phyloP scores from a whole-genome alignment of 2,329 filamentous ascomycete genomes.

The Epichloe aotearoae region DNA sequence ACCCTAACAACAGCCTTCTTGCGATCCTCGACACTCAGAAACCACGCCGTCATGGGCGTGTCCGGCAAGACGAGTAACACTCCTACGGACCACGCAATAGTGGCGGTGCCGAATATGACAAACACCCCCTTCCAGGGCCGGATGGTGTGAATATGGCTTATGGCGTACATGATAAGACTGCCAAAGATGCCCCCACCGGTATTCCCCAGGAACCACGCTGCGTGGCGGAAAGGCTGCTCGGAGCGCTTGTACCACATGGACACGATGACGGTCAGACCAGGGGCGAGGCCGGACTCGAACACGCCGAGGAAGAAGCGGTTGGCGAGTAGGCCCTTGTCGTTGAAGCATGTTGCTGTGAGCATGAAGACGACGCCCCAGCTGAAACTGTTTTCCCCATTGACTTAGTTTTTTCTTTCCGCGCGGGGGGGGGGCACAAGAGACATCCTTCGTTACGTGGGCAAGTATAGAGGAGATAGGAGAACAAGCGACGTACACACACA shows the following conservation, averaged over 20 bases:
- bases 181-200: slow-evolving; percentile 17
- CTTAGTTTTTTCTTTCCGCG: neutral
- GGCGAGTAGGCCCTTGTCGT: slow-evolving; percentile 15
- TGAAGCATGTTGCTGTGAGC: slow-evolving; percentile 25
- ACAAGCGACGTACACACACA: slow-evolving; percentile 8
- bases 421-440: too few species aligned
- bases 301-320: slow-evolving; percentile 21
- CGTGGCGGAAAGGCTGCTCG: slow-evolving; percentile 17
- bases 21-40: slow-evolving; percentile 15
- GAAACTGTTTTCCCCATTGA: slow-evolving; percentile 3
- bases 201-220: slow-evolving; percentile 22
- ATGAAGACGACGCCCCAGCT: slow-evolving; percentile 29
- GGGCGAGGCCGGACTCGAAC: slow-evolving; percentile 17
- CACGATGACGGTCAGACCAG: slow-evolving; percentile 17
- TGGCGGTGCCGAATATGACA: slow-evolving; percentile 13
- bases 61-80: slow-evolving; percentile 13
- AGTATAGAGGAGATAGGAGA: neutral
- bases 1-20: slow-evolving; percentile 18
- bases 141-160: slow-evolving; percentile 15
- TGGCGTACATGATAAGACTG: slow-evolving; percentile 16
- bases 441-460: neutral
- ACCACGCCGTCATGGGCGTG: slow-evolving; percentile 14
- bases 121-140: slow-evolving; percentile 16
- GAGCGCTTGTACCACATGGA: slow-evolving; percentile 23
- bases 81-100: slow-evolving; percentile 10